Base-by-base conservation (phyloP, 208 protist species). In the Wallacemonas sp. region DNA sequence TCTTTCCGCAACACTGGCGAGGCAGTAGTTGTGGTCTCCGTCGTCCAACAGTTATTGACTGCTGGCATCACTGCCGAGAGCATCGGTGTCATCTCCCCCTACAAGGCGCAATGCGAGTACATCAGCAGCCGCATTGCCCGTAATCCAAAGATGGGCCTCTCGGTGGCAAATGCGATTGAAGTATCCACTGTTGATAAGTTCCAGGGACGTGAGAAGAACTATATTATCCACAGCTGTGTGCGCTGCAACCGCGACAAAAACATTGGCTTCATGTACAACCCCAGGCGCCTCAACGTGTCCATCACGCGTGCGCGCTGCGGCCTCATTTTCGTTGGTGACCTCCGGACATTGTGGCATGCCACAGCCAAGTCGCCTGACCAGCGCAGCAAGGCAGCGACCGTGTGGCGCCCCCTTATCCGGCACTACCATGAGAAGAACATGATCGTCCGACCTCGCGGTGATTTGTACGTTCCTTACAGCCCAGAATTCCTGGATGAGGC, bases 81-180 rank as follows among this genome's bases (percentile, higher is more conserved):
- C 66, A 98, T 99, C 62, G 98, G 98, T 70, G 84, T 99, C 44
- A 98, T 99, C 39, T 99, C 98, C 24, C 98, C 98, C 12, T 99
- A 99, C 72, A 93, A 97, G 51, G 97, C 95, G 6, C 98, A 99
- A 77, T 79, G 97, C 36, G 85, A 86, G 5, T 98, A 93, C 70
- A 77, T 99, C 47, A 72, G 86, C 9, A 80, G 77, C 27, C 84
- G 88, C 66, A 89, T 99, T 88, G 47, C 81, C 44, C 68, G 76
- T 28, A 77, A 90, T 51, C 96, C 97, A 28, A 19, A 61, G 26
- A 71, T 98, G 0, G 53, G 67, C 9, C 17, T 56, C 6, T 30
- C 79, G 14, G 68, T 97, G 2, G 98, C 98, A 69, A 76, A 84
- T 54, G 70, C 78, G 1, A 82, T 99, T 53, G 97, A 99, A 77